phyloP scores from a whole-genome alignment of 2,329 filamentous ascomycete species.

The Penicillium psychrosexuale region DNA sequence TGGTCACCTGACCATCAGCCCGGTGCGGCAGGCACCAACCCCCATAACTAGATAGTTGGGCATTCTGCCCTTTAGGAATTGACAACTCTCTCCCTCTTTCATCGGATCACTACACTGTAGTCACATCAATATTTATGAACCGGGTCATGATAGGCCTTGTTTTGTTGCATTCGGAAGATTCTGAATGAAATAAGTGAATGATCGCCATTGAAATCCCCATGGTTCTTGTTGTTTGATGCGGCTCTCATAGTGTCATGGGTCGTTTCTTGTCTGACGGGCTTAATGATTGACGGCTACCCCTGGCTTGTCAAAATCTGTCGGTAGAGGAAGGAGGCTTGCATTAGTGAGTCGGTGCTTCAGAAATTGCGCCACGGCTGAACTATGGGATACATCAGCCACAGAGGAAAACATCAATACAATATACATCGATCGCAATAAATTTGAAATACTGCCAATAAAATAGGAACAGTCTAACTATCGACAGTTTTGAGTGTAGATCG shows the following conservation, averaged over 20 bases:
- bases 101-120: too few relatives aligned
- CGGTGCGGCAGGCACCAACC: too few relatives aligned
- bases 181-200: constrained; percentile 20
- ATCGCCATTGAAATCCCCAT: constrained; percentile 24
- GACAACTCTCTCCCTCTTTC: too few relatives aligned
- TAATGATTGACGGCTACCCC: not conserved
- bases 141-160: not conserved
- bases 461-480: too few relatives aligned
- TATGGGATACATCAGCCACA: not conserved
- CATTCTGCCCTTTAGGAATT: too few relatives aligned
- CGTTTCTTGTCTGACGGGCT: not conserved
- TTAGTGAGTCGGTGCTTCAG: not conserved
- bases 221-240: not conserved
- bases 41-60: too few relatives aligned
- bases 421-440: not conserved
- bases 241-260: not conserved
- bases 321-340: not conserved
- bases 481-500: not conserved
- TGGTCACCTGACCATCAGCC: too few relatives aligned
- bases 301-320: not conserved
- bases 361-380: not conserved
- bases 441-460: not conserved
- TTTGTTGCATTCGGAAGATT: not conserved
- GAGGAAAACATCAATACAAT: not conserved
- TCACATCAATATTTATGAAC: too few relatives aligned